Evolutionary conservation across 352 stramenopile species (phyloP), one percentile per base, ranked within the genome.

Genomic region (Globisporangium polare): DNA sequence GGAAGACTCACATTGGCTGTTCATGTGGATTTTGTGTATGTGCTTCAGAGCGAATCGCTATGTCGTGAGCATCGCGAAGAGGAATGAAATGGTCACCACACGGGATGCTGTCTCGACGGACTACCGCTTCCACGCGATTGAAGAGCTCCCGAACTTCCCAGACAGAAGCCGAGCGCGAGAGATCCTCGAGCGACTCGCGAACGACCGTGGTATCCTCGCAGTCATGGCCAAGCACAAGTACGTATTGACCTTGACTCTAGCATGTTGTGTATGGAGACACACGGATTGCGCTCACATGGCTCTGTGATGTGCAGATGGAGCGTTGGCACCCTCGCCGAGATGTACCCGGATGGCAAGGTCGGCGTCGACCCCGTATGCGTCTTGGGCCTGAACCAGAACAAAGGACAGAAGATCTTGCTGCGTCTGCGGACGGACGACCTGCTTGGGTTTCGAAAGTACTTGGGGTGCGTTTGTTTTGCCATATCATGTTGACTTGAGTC

Each of bases 341-440:
- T 98, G 82, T 87, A 88, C 26, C 90, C 92, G 0, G 89, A 97
- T 62, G 90, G 90, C 9, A 95, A 97, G 69, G 92, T 98, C 18
- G 84, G 89, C 22, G 80, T 96, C 26, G 83, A 92, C 58, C 83
- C 85, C 0, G 88, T 97, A 2, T 95, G 85, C 20, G 83, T 95
- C 6, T 82, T 98, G n/a, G 95, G 94, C 4, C 68, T 98, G 46
- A 98, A 98, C 68, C 73, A 97, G 57, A 98, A 98, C 78, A 95
- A 97, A 56, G 94, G 95, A 0, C 86, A 98, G 69, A 93, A 96
- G 63, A 98, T 98, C 47, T 68, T 96, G 43, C 75, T 98, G 20
- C 82, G 94, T n/a, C 58, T 98, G n/a, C 84, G 94, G 13, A 98
- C 95, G 0, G 94, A 98, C 58, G 94, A 98, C 68, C 74, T 98